A percentile compares a stretch with the other conserved stretches of the same genome.
phyloP scores from a whole-genome alignment of 164 flowering plant genomes.

The Magnolia changhungtana region DNA sequence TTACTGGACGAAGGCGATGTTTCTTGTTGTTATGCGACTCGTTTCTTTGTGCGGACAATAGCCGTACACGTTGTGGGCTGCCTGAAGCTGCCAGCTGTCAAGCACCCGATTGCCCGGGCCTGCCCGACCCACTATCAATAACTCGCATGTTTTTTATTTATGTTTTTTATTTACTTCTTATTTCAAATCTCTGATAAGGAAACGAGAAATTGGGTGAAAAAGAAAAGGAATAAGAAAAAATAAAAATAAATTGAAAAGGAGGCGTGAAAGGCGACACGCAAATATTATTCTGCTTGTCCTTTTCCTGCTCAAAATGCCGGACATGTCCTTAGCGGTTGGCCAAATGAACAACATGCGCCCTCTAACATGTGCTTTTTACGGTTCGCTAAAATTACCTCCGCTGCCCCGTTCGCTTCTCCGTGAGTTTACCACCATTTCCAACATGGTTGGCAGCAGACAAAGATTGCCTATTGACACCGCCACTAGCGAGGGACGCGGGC shows the following conservation, averaged over 20 bases:
- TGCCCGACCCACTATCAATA: not conserved
- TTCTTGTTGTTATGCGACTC: not conserved
- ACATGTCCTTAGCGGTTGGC: slow-evolving; percentile 5
- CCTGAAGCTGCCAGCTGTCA: not conserved
- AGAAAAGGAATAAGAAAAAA: not conserved
- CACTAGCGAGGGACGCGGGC: too few species aligned
- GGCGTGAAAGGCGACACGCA: not conserved
- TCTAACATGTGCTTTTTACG: too few species aligned
- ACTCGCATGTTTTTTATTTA: not conserved
- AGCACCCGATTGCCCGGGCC: not conserved
- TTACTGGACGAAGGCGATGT: too few species aligned
- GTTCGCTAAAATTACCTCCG: too few species aligned
- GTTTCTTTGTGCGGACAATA: not conserved
- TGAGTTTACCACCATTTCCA: too few species aligned
- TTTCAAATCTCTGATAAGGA: too few species aligned
- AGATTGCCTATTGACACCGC: too few species aligned
- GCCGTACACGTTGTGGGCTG: slow-evolving; percentile 17
- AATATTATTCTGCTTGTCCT: not conserved
- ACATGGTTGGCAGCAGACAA: too few species aligned
- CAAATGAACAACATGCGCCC: slow-evolving; percentile 7
- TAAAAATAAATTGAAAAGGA: not conserved
- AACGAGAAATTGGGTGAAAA: too few species aligned
- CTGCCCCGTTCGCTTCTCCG: not conserved
- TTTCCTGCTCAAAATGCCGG: not conserved
- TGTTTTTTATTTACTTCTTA: not conserved